phyloP scores from a whole-genome alignment of 345 rosid genomes.

The Eucalyptus rudis region DNA sequence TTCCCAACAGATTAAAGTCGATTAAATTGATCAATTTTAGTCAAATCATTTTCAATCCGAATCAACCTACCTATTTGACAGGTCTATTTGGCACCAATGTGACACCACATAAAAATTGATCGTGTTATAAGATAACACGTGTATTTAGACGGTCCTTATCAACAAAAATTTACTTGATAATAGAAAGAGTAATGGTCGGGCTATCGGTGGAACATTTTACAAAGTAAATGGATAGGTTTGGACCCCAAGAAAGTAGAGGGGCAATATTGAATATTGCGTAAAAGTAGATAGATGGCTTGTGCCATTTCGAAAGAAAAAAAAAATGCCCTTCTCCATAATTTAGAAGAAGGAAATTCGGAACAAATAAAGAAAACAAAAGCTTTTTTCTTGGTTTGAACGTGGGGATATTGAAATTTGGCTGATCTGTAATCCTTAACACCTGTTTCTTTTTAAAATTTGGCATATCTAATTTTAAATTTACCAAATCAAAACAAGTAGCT shows the following conservation, averaged over 20 bases:
- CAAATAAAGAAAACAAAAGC: background rate
- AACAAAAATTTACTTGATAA: background rate
- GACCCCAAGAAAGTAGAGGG: background rate
- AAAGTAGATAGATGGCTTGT: background rate
- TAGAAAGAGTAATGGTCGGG: background rate
- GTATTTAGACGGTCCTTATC: background rate
- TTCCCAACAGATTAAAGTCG: too few relatives aligned
- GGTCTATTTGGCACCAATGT: background rate
- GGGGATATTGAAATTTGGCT: background rate
- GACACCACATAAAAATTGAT: background rate
- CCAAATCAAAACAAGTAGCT: background rate
- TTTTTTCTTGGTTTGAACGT: background rate
- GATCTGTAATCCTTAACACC: background rate
- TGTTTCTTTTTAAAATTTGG: background rate
- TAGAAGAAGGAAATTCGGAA: background rate
- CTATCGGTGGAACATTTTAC: background rate
- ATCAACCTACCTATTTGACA: too few relatives aligned
- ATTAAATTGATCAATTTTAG: too few relatives aligned
- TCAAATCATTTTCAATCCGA: accelerated
- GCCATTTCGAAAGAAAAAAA: background rate
- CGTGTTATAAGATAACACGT: background rate
- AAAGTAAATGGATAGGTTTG: background rate
- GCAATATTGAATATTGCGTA: background rate
- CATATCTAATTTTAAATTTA: background rate
- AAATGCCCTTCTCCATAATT: background rate